Evolutionary conservation across 306 rosid genomes (phyloP), one percentile per base, ranked within the genome.

Genomic region (Sophora flavescens): DNA sequence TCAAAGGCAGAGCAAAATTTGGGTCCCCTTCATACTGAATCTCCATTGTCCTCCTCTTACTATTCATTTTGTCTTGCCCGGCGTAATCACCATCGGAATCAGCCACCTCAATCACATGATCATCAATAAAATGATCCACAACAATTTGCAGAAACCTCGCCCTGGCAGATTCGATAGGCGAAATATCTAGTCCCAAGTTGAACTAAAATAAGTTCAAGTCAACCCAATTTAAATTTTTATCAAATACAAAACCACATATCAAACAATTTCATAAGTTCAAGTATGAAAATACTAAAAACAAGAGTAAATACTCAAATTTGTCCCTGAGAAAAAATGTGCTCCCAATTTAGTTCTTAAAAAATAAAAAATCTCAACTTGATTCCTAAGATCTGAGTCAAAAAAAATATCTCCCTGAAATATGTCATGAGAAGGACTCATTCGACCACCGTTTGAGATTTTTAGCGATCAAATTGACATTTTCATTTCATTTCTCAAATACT

Each of bases 81-180:
- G 57, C 0, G 32, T 84, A 86, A 70, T 90, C 95, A 81, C 59
- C 82, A 47, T 92, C 98, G 5, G 89, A 75, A 82, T 95, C 95
- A 69, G 83, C 57, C 68, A 74, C 85, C 78, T 95, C 92, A 32
- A 84, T 81, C 64, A 90, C 81, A 58, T 80, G 89, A 54, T 89
- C 84, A 61, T 53, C 50, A 35, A 95, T 85, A 77, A 95, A 95
- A 88, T 90, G 83, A 74, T 95, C 97, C 84, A 90, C 94, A 68
- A 95, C 63, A 80, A 95, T 82, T 68, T 92, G 90, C 79, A 95
- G 85, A 83, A 95, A 95, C 57, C 91, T 91, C 3, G 96, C 90
- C 87, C 96, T 85, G 0, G 93, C 91, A 0, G 96, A 82, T 80
- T 95, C 98, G 45, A 95, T 88, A 5, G 98, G 98, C 2, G 92